Base-by-base conservation (phyloP, 164 flowering plant genomes). In the Vitis cinerea region DNA sequence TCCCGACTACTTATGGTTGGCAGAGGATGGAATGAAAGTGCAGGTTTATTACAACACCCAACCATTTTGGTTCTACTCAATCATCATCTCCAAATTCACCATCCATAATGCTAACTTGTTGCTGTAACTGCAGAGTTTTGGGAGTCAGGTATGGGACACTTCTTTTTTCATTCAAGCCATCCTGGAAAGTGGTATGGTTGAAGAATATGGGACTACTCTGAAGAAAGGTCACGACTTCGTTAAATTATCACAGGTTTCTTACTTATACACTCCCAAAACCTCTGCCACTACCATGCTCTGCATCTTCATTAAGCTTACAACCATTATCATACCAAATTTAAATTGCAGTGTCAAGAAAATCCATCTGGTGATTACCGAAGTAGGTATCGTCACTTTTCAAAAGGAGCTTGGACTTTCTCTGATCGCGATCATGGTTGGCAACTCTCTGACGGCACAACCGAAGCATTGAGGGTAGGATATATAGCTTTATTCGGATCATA, bases 371-470 rank as follows among this genome's bases (percentile, higher is more conserved):
- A 86, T 60, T 86, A 82, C 53, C 73, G 75, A 67, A 67, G 71
- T 50, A 86, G 82, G 90, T 65, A 75, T 48, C 85, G 89, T 2
- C 89, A 87, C 66, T 83, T 83, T 62, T 84, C 88, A 0, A 87
- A 85, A 50, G 91, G 89, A 16, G 66, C 89, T 4, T 87, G 91
- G 91, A 81, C 89, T 30, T 86, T 87, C 71, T 83, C 89, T 0
- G 84, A 84, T 66, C 82, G 74, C 63, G 91, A 87, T 66, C 88
- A 87, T 53, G 88, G 91, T 17, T 87, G 88, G 88, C 88, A 85
- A 78, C 85, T 87, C 17, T 87, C 91, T 1, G 91, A 86, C 56
- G 81, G 89, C 69, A 86, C 91, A 5, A 85, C 89, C 10, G 89
- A 87, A 77, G 85, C 79, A 17, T 60, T 87, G 16, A 85, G 77